Evolutionary conservation across 1,284 basidiomycete genomes (phyloP), one percentile per base, ranked within the genome.

Genomic region (Rhodotorula mucilaginosa): DNA sequence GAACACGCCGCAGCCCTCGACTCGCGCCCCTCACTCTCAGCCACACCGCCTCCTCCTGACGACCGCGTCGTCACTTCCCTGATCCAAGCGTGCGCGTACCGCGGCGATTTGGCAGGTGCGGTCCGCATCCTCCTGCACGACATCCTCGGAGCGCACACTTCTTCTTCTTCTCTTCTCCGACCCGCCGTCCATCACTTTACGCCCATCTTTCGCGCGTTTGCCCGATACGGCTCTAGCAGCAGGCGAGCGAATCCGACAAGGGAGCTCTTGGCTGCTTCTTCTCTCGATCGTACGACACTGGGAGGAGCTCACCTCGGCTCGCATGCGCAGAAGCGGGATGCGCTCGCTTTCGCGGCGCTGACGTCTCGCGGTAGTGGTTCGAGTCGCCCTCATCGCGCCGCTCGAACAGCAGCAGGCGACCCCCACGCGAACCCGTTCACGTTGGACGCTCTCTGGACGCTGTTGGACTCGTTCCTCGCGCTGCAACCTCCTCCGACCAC

Each of bases 401-500:
- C 18, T 31, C 52, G 52, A 29, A 10, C 51, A 10, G 19, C 13
- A n/a, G 54, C 26, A 34, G 47, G 19, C n/a, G 56, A 34, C 5
- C 39, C 62, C 18, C 6, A 19, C 0, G 34, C 66, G 39, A 58
- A 64, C 48, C 57, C 56, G 6, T 74, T 63, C 64, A 67, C 75
- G 23, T 65, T 69, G 59, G 18, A 49, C 34, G 54, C 68, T 15
- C 71, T 76, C 29, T 18, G 47, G 3, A 29, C 62, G 13, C 26
- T 76, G 48, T 67, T 71, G 59, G n/a, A 59, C 3, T 67, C 71
- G 19, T 75, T 75, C 66, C 65, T 74, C 51, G 21, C 75, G 12
- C 64, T 73, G 26, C 10, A 58, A 1, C 64, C 74, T 5, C 29
- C 58, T 8, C 26, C 67, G 10, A 46, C 68, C 1, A 46, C 68